Base-by-base conservation (phyloP, 805 yeast genomes). In the Pichia heedii region DNA sequence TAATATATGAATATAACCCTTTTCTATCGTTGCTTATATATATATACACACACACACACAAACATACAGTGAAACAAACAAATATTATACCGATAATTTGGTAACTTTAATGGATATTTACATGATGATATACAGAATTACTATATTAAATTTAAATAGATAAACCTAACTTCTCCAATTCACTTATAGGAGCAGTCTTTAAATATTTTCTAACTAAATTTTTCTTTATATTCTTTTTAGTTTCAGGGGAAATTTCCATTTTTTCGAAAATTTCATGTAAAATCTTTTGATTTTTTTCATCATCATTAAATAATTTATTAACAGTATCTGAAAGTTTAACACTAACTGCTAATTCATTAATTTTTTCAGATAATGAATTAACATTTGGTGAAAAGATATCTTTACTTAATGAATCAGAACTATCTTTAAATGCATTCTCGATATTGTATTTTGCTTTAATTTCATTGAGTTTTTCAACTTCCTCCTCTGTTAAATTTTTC, bases 141-240 rank as follows among this genome's bases (percentile, higher is more conserved):
- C n/a, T n/a, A n/a, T n/a, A 36, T 20, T 32, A 33, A 38, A 29
- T 8, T 50, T 45, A 54, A 33, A 56, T 29, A 22, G 43, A 33
- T 33, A 59, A 48, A 29, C 65, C 63, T 43, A 58, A 48, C 29
- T 47, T 38, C 19, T 39, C 29, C 39, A 62, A 53, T 43, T 60
- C 62, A 13, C 53, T 59, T n/a, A 22, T 22, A 8, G 63, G 46
- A 4, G 61, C 46, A 19, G 44, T 46, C 21, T 56, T 56, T 13
- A 64, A 44, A 58, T 72, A 80, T 62, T 83, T 84, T 58, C 87
- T 73, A 53, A 84, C 61, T 37, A 85, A 62, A 61, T 88, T 88
- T 67, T 84, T 85, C 57, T 71, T 77, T 20, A 80, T 76, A 59
- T 71, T 70, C 41, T 66, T 67, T 57, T 75, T 73, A 49, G 66